A percentile compares a stretch with the other conserved stretches of the same genome.
Conservation (phyloP, 805 yeast genomes). For the Suhomyces sp. region DNA sequence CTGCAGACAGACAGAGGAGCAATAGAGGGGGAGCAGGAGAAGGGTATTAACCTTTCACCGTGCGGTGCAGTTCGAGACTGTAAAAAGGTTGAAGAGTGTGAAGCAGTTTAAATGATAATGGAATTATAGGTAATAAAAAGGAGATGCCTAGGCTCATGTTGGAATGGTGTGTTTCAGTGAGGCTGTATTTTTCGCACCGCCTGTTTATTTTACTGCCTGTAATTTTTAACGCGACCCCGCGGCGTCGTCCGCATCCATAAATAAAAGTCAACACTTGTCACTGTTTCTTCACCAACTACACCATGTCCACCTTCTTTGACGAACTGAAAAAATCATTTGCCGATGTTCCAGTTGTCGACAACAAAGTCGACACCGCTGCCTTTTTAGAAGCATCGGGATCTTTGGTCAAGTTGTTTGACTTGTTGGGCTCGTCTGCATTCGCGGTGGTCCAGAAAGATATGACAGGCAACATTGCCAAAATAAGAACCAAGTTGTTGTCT, state of each 20-base stretch:
- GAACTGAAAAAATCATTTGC: constrained; percentile 69
- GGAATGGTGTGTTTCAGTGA: not conserved
- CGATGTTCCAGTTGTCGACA: constrained; percentile 64
- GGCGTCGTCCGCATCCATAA: not conserved
- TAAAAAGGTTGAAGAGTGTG: too few species aligned
- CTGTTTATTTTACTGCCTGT: not conserved
- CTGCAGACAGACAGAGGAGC: not conserved
- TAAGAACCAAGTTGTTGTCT: constrained; percentile 61
- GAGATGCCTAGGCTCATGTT: too few species aligned
- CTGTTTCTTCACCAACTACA: not conserved
- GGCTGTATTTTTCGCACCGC: not conserved
- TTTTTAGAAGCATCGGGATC: constrained; percentile 85
- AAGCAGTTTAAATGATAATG: too few species aligned
- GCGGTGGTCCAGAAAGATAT: constrained; percentile 82
- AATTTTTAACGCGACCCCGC: not conserved
- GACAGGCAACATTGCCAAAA: constrained; percentile 80
- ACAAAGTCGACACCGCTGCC: constrained; percentile 67
- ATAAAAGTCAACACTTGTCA: not conserved
- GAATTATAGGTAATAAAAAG: too few species aligned
- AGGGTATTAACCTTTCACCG: too few species aligned
- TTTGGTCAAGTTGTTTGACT: constrained; percentile 75
- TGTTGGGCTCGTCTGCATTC: constrained; percentile 83
- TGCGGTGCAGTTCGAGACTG: too few species aligned
- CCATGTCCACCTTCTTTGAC: constrained; percentile 77
- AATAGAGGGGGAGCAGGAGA: too few species aligned